phyloP scores from a whole-genome alignment of 1,139 yeast species.

The Candida labiduridarum region DNA sequence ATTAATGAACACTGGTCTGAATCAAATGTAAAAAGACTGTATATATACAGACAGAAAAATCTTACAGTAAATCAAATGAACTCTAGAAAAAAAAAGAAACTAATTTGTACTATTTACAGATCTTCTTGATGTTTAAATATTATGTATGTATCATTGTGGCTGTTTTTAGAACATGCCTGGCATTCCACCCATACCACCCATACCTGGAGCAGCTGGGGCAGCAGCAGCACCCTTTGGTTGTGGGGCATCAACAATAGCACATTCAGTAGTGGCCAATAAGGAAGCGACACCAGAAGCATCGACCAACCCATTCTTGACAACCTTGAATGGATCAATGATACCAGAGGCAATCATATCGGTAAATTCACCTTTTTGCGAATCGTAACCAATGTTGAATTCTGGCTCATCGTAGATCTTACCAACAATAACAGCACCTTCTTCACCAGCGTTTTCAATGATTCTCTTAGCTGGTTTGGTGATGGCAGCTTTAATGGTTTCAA shows the following conservation, averaged over 20 bases:
- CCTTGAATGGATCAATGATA: slow-evolving; percentile 99
- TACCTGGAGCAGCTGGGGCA: slow-evolving; percentile 58
- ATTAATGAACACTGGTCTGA: too few relatives aligned
- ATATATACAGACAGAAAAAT: too few relatives aligned
- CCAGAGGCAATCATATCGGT: slow-evolving; percentile 97
- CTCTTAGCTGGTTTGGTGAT: slow-evolving; percentile 96
- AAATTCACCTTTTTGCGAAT: slow-evolving; percentile 91
- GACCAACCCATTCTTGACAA: slow-evolving; percentile 93
- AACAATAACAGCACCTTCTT: slow-evolving; percentile 96
- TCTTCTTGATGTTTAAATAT: background rate
- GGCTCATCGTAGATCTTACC: slow-evolving; percentile 91
- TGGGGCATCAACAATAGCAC: slow-evolving; percentile 97
- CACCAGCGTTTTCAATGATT: slow-evolving; percentile 98
- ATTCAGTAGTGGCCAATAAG: slow-evolving; percentile 96
- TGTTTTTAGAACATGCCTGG: slow-evolving; percentile 5
- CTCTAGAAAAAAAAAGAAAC: background rate
- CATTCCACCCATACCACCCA: slow-evolving; percentile 48
- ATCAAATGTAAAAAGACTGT: too few relatives aligned
- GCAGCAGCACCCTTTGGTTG: slow-evolving; percentile 79
- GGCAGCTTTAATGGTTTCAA: slow-evolving; percentile 92
- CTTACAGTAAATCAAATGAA: background rate
- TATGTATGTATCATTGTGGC: too few relatives aligned
- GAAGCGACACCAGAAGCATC: slow-evolving; percentile 99
- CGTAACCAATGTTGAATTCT: slow-evolving; percentile 90
- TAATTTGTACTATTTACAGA: slow-evolving; percentile 4